Base-by-base conservation (phyloP, 805 yeast genomes). In the Hemisphaericaspora nanyangensis region DNA sequence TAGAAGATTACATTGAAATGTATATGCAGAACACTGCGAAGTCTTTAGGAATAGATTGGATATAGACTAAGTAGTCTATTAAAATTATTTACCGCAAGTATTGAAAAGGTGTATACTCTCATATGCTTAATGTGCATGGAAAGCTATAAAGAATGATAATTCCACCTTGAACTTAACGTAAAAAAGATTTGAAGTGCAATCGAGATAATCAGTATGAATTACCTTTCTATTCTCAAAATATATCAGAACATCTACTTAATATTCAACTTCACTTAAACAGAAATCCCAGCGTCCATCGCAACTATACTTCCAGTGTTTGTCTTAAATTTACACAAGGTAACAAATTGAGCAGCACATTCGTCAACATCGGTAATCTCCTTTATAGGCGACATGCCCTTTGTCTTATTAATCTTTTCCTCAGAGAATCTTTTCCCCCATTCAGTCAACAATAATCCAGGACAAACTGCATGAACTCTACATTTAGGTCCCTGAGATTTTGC, bases 1-100 rank as follows among this genome's bases (percentile, higher is more conserved):
- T 62, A 5, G 80, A 76, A 47, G 78, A 70, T 36, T 57, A 56
- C 31, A 61, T 75, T 31, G 80, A 76, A 36, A 51, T 55, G 26
- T 65, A 68, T 42, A 54, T 71, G 56, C 59, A 61, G 34, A 63
- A 65, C 27, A 67, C 73, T 10, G 72, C 76, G 11, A 52, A 59
- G 42, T 58, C 65, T 0, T 52, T 71, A 38, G 79, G 80, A 1
- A 54, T 72, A 30, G 73, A 69, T 20, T 38, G 41, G 47, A 20
- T 47, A 27, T 47, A 46, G 29, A 37, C 17, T n/a, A n/a, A n/a
- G n/a, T n/a, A n/a, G n/a, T n/a, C n/a, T n/a, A n/a, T n/a, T n/a
- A n/a, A n/a, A n/a, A n/a, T n/a, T n/a, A n/a, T n/a, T n/a, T n/a
- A n/a, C n/a, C n/a, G n/a, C n/a, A n/a, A n/a, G n/a, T n/a, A n/a